These are phyloP conservation scores for Lentinula sp. DNA, from an alignment of 768 basidiomycete species.

Conservation along the genomic window DNA sequence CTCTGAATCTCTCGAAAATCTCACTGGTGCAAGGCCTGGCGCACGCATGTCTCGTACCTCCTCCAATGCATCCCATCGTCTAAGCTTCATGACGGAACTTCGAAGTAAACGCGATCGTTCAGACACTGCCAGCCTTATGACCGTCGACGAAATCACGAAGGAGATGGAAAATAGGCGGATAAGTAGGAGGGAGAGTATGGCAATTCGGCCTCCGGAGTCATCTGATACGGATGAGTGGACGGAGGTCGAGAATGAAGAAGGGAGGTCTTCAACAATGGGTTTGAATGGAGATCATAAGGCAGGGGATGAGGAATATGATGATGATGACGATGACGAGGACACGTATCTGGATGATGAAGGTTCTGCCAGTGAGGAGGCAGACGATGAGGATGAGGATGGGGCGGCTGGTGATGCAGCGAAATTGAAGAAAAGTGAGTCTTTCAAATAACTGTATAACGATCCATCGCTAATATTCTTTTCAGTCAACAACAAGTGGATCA, in stretches of 20 bases:
- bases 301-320: conserved; percentile 40
- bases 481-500: conserved; percentile 88
- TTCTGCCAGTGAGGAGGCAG: conserved; percentile 28
- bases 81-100: conserved; percentile 79
- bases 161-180: conserved; percentile 77
- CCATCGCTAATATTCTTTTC: background rate
- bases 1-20: conserved; percentile 68
- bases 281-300: conserved; percentile 26
- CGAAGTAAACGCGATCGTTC: conserved; percentile 78
- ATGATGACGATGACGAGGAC: conserved; percentile 36
- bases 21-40: conserved; percentile 30
- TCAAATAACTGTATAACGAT: background rate
- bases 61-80: conserved; percentile 50
- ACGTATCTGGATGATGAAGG: conserved; percentile 36
- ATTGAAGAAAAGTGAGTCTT: conserved; percentile 44
- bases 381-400: conserved; percentile 43
- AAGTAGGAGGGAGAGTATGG: conserved; percentile 54
- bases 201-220: conserved; percentile 22
- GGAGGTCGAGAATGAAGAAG: conserved; percentile 52
- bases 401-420: conserved; percentile 24
- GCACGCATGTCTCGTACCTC: conserved; percentile 44
- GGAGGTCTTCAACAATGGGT: conserved; percentile 25
- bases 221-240: conserved; percentile 69
- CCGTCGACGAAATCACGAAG: conserved; percentile 96
- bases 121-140: conserved; percentile 88